Evolutionary conservation across 345 rosid species (phyloP).

Genomic region (Acer yangbiense): DNA sequence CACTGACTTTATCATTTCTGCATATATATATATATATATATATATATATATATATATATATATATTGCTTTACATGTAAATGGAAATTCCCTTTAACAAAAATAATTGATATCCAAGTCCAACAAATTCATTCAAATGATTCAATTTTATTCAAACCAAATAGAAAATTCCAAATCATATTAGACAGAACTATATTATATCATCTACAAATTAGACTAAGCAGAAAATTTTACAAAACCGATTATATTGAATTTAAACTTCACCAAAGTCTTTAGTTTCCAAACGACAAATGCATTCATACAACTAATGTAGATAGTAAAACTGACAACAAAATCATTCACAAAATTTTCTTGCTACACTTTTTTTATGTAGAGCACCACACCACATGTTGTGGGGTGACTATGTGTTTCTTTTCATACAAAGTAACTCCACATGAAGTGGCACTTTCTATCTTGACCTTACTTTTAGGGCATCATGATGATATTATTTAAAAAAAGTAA

Average conservation of each 20-base stretch:
- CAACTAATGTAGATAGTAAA: not conserved
- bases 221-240: too few species aligned
- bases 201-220: not conserved
- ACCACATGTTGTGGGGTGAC: not conserved
- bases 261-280: not conserved
- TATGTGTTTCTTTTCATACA: not conserved
- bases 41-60: too few species aligned
- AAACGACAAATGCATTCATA: not conserved
- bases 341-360: not conserved
- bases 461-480: too few species aligned
- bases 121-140: too few species aligned
- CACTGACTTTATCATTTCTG: too few species aligned
- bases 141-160: too few species aligned
- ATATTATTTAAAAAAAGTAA: too few species aligned
- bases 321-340: not conserved
- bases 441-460: conserved; percentile 7
- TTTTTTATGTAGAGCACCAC: not conserved
- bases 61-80: not conserved
- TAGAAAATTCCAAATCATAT: not conserved
- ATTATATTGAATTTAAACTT: not conserved
- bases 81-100: too few species aligned
- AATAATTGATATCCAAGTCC: not conserved
- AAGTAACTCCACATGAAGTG: not conserved
- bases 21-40: too few species aligned
- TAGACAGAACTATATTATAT: not conserved